phyloP scores from a whole-genome alignment of 306 rosid species.

The Abrus precatorius region DNA sequence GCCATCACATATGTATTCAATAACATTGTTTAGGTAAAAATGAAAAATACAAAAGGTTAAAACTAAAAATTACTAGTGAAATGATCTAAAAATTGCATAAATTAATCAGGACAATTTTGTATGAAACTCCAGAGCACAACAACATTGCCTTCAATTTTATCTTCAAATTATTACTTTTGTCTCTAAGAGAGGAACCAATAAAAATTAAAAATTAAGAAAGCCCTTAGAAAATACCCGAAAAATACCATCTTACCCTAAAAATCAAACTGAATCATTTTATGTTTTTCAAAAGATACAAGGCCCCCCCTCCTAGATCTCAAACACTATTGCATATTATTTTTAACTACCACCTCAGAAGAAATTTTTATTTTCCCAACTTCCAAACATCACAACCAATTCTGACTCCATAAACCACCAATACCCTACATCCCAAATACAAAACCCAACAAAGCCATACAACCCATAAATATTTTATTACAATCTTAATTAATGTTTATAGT shows the following conservation, averaged over 20 bases:
- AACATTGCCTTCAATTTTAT: slow-evolving; percentile 10
- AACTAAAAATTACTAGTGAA: not conserved
- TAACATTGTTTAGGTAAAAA: slow-evolving; percentile 12
- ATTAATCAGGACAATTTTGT: not conserved
- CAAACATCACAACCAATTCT: not conserved
- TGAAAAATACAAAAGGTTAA: slow-evolving; percentile 24
- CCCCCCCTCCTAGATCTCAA: slow-evolving; percentile 2
- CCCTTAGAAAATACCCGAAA: slow-evolving; percentile 15
- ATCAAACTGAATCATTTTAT: not conserved
- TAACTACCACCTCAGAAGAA: not conserved
- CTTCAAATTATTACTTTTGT: not conserved
- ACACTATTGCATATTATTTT: slow-evolving; percentile 10
- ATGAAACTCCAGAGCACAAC: not conserved
- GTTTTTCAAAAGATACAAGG: not conserved
- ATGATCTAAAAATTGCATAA: slow-evolving; percentile 24
- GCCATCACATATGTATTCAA: not conserved
- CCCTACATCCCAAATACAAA: slow-evolving; percentile 24
- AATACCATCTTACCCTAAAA: slow-evolving; percentile 17
- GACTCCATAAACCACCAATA: slow-evolving; percentile 30
- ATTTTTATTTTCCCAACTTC: not conserved
- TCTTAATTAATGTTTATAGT: slow-evolving; percentile 28
- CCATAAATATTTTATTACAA: not conserved
- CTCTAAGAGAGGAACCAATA: not conserved
- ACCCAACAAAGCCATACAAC: slow-evolving; percentile 39
- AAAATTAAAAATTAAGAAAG: not conserved